Evolutionary conservation across 108 stramenopile genomes (phyloP).

Genomic region (Schizochytrium sp.): DNA sequence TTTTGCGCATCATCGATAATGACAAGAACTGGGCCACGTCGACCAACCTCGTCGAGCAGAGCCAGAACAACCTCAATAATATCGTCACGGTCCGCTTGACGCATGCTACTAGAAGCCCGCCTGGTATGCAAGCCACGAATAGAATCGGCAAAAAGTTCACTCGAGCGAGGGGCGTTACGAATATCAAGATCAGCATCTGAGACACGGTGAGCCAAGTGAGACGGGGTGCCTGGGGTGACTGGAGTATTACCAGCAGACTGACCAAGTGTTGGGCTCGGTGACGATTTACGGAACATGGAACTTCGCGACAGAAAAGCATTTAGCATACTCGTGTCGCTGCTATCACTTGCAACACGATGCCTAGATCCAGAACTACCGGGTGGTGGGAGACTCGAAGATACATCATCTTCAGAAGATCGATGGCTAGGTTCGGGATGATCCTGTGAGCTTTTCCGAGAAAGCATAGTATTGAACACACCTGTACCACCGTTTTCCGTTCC

Average conservation of each 20-base stretch:
- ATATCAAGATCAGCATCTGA: not conserved
- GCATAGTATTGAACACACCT: no score
- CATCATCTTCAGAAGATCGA: no score
- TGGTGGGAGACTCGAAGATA: not conserved
- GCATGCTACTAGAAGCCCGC: not conserved
- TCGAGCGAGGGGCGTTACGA: not conserved
- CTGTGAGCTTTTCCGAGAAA: no score
- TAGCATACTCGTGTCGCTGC: not conserved
- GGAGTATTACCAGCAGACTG: not conserved
- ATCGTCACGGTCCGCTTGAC: constrained; percentile 26
- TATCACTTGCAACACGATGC: not conserved
- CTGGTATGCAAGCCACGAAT: not conserved
- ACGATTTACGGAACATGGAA: not conserved
- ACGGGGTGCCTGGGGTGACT: not conserved
- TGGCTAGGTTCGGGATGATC: no score
- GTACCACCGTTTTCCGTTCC: not conserved
- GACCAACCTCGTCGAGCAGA: constrained; percentile 25
- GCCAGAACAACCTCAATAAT: constrained; percentile 47
- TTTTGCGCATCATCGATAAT: constrained; percentile 45
- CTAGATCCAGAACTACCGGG: not conserved
- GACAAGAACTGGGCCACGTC: not conserved
- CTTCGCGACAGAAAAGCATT: not conserved
- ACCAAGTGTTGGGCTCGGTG: not conserved
- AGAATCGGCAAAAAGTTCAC: not conserved
- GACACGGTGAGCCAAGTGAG: not conserved